Conservation (phyloP, 352 stramenopile genomes). For the Phytophthora cactorum region DNA sequence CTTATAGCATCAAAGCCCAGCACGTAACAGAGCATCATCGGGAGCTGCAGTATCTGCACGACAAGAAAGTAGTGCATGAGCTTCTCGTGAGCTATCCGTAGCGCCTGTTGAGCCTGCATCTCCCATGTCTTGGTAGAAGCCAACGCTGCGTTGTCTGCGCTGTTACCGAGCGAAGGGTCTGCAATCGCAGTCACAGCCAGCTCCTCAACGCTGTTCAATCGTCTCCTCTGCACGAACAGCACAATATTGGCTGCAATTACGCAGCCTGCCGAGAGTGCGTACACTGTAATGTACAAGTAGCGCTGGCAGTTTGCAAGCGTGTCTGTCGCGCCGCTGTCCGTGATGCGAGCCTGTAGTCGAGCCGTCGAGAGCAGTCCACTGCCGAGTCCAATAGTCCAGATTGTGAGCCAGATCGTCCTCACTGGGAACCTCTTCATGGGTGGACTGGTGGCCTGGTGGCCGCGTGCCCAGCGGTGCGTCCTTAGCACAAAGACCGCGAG, state of each 20-base stretch:
- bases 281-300: constrained; percentile 43
- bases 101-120: constrained; percentile 32
- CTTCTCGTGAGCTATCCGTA: constrained; percentile 44
- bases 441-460: constrained; percentile 13
- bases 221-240: constrained; percentile 34
- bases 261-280: constrained; percentile 39
- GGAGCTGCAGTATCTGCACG: constrained; percentile 52
- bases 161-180: constrained; percentile 25
- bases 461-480: constrained; percentile 21
- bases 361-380: constrained; percentile 51
- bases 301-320: constrained; percentile 20
- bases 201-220: constrained; percentile 13
- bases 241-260: constrained; percentile 42
- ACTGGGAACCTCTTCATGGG: constrained; percentile 49
- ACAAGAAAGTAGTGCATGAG: constrained; percentile 61
- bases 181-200: constrained; percentile 21
- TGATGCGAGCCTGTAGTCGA: constrained; percentile 34
- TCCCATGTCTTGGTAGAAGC: constrained; percentile 40
- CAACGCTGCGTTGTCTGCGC: constrained; percentile 16
- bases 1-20: constrained; percentile 33
- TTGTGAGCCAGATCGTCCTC: constrained; percentile 47
- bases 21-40: constrained; percentile 53
- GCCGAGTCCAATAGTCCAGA: constrained; percentile 51
- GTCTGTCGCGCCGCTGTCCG: constrained; percentile 19
- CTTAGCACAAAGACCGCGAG: constrained; percentile 55